Base-by-base conservation (phyloP, 768 basidiomycete species). In the Solioccasus polychromus region DNA sequence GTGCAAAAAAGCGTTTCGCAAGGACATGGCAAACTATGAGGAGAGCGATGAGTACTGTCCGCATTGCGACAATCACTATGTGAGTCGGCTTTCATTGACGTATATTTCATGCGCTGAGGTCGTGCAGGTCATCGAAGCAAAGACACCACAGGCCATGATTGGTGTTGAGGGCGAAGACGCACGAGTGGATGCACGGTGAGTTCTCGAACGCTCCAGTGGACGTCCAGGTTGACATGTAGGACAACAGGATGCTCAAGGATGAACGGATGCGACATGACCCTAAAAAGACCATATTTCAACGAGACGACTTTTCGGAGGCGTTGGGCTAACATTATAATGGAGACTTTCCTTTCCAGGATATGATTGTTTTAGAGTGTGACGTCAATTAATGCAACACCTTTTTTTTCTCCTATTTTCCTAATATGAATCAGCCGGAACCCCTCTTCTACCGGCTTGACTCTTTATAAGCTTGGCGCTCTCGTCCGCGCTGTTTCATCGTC, bases 41-140 rank as follows among this genome's bases (percentile, higher is more conserved):
- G 95, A 99, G 64, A 92, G 92, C 60, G 94, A 98, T 63, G 96
- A 99, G 68, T 98, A 85, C 63, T 98, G 96, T 63, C 96, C 95
- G 0, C 88, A 96, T 67, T 97, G 96, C 62, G 96, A 97, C 68
- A 98, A 98, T 63, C 94, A 94, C 62, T 99, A 94, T 64, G 96
- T 95, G 62, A 57, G 88, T 73, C n/a, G n/a, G 1, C 3, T 17
- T 10, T 37, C 40, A 36, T 46, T 26, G 17, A 18, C 24, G 19
- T 9, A 17, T 12, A 20, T 8, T 5, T 1, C 14, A 15, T 17
- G 28, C 8, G 35, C 25, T 51, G 45, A 51, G 26, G 9, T 24
- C 9, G 22, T n/a, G 20, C 59, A 97, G 93, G 87, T 98, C 28
- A 74, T 95, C 53, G 89, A 94, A 25, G 94, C 95, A 7, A 95